Percentiles rank a stretch among this genome's conserved stretches.
phyloP scores from a whole-genome alignment of 805 yeast genomes.

The Nadsonia fulvescens region DNA sequence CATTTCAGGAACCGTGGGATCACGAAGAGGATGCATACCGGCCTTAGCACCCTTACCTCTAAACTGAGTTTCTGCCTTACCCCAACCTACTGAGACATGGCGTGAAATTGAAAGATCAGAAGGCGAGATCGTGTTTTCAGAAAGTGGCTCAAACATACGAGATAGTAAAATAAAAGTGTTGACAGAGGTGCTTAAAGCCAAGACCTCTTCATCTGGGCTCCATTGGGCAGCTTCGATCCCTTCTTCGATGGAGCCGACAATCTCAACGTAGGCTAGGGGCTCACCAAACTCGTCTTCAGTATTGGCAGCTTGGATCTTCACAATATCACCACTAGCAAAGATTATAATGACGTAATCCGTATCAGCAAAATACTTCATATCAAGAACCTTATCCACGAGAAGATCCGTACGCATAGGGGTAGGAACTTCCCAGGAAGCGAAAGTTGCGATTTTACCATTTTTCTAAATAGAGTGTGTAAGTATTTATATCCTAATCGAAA shows the following conservation, averaged over 20 bases:
- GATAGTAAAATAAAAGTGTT: slow-evolving; percentile 46
- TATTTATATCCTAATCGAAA: background rate
- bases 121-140: slow-evolving; percentile 39
- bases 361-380: slow-evolving; percentile 56
- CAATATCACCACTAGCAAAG: slow-evolving; percentile 64
- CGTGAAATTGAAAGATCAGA: slow-evolving; percentile 53
- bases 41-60: slow-evolving; percentile 85
- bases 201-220: slow-evolving; percentile 84
- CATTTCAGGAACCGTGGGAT: slow-evolving; percentile 71
- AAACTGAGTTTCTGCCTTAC: slow-evolving; percentile 90
- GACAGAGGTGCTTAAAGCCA: slow-evolving; percentile 49
- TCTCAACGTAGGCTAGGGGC: slow-evolving; percentile 39
- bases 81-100: slow-evolving; percentile 98
- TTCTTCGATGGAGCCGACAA: slow-evolving; percentile 70
- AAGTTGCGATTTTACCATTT: slow-evolving; percentile 34
- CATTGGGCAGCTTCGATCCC: slow-evolving; percentile 60
- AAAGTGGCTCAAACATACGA: slow-evolving; percentile 60
- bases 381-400: slow-evolving; percentile 26
- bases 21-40: slow-evolving; percentile 43
- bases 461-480: slow-evolving; percentile 20
- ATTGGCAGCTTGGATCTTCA: slow-evolving; percentile 34
- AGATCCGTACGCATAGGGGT: slow-evolving; percentile 12
- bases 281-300: slow-evolving; percentile 38
- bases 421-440: slow-evolving; percentile 39
- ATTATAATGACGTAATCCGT: slow-evolving; percentile 47